Evolutionary conservation across 2,329 filamentous ascomycete species (phyloP).

Genomic region (Hypoxylon sp.): DNA sequence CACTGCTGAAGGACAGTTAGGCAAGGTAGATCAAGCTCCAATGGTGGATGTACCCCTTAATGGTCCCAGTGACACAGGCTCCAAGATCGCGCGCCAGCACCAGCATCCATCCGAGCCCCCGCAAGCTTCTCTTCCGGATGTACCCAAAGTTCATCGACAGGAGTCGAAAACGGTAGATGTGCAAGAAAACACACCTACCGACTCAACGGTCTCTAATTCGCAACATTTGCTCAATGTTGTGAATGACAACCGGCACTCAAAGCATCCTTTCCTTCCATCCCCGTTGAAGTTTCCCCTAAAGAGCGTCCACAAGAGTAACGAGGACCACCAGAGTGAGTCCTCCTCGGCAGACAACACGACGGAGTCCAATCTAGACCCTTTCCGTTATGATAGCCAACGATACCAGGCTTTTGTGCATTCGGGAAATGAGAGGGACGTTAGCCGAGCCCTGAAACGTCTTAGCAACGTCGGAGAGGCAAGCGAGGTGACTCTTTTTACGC

Average conservation of each 20-base stretch:
- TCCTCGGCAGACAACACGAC: conserved; percentile 47
- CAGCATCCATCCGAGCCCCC: conserved; percentile 19
- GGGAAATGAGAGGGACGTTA: conserved; percentile 58
- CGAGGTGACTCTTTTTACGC: conserved; percentile 40
- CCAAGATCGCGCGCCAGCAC: neutral
- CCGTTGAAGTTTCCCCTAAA: conserved; percentile 36
- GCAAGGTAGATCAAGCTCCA: neutral
- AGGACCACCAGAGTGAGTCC: conserved; percentile 39
- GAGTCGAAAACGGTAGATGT: conserved; percentile 1
- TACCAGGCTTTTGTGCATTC: conserved; percentile 55
- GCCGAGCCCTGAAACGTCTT: conserved; percentile 53
- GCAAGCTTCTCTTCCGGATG: neutral
- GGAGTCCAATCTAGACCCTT: conserved; percentile 57
- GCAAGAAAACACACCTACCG: conserved; percentile 22
- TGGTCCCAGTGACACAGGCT: neutral
- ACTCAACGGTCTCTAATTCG: conserved; percentile 42
- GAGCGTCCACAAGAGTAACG: conserved; percentile 6
- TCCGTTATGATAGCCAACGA: conserved; percentile 58
- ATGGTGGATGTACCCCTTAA: neutral
- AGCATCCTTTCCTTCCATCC: conserved; percentile 35
- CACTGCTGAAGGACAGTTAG: neutral
- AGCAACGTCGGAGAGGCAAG: conserved; percentile 45
- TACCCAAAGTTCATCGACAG: conserved; percentile 10
- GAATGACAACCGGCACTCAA: conserved; percentile 28
- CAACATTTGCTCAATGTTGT: conserved; percentile 42